Percentiles rank a stretch among this genome's conserved stretches.
phyloP scores from a whole-genome alignment of 75 land plant genomes.

The Pinus taeda region DNA sequence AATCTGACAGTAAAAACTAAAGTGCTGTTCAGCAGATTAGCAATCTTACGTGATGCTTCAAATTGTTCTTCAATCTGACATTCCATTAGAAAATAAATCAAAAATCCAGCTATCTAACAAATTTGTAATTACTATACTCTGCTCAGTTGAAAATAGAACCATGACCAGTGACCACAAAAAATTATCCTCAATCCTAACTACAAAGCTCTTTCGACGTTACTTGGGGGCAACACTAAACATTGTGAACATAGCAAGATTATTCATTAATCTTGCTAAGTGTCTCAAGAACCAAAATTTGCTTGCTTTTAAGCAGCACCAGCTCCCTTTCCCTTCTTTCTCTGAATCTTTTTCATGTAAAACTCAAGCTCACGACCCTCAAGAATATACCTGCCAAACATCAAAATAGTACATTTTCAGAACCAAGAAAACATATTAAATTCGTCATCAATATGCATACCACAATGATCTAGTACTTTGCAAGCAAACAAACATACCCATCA shows the following conservation, averaged over 20 bases:
- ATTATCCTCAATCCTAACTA: not conserved
- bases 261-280: not conserved
- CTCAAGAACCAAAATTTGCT: not conserved
- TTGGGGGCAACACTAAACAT: not conserved
- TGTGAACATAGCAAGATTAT: too few relatives aligned
- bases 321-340: slow-evolving; percentile 69
- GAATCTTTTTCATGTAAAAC: slow-evolving; percentile 67
- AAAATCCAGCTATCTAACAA: not conserved
- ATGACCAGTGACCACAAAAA: not conserved
- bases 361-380: slow-evolving; percentile 75
- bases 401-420: not conserved
- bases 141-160: not conserved
- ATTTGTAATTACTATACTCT: not conserved
- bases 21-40: too few relatives aligned
- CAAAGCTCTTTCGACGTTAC: not conserved
- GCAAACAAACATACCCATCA: slow-evolving; percentile 51
- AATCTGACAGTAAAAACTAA: too few relatives aligned
- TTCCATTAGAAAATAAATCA: not conserved
- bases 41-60: too few relatives aligned
- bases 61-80: not conserved
- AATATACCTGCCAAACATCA: slow-evolving; percentile 37
- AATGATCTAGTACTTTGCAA: not conserved
- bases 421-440: not conserved
- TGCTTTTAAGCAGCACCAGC: slow-evolving; percentile 22
- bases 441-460: not conserved